Evolutionary conservation across 805 yeast genomes (phyloP).

Genomic region (Candida ascalaphidarum): DNA sequence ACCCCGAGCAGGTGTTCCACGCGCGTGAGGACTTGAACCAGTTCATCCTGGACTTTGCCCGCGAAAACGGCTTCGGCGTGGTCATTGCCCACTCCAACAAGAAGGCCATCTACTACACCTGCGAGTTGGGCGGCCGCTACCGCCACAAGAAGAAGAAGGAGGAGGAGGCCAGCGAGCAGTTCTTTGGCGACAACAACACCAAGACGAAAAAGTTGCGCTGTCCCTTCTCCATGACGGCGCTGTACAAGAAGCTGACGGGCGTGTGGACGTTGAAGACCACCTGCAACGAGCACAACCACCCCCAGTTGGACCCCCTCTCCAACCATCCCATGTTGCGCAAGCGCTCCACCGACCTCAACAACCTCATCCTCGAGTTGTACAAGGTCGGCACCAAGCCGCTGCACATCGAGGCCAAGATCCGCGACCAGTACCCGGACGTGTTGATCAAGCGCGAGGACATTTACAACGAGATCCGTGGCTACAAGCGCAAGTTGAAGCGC

Average conservation of each 20-base stretch:
- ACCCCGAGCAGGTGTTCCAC: slow-evolving; percentile 44
- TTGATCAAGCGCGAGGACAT: slow-evolving; percentile 50
- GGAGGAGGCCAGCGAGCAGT: slow-evolving; percentile 21
- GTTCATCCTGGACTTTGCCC: slow-evolving; percentile 46
- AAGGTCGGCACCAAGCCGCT: slow-evolving; percentile 49
- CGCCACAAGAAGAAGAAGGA: slow-evolving; percentile 37
- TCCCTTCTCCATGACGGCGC: slow-evolving; percentile 54
- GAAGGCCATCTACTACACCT: slow-evolving; percentile 51
- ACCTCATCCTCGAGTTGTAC: slow-evolving; percentile 42
- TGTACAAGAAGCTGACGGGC: slow-evolving; percentile 39
- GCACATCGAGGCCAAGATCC: slow-evolving; percentile 43
- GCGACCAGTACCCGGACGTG: slow-evolving; percentile 44
- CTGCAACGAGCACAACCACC: slow-evolving; percentile 51
- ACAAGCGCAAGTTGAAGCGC: slow-evolving; percentile 41
- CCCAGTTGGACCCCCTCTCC: slow-evolving; percentile 45
- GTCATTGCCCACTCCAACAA: slow-evolving; percentile 52
- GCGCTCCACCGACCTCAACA: slow-evolving; percentile 43
- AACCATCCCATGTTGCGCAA: slow-evolving; percentile 52
- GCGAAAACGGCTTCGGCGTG: slow-evolving; percentile 50
- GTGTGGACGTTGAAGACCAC: slow-evolving; percentile 47
- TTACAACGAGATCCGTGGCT: slow-evolving; percentile 48
- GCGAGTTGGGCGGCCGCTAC: slow-evolving; percentile 50
- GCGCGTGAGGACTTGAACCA: slow-evolving; percentile 42
- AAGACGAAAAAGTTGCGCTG: slow-evolving; percentile 46
- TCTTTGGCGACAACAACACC: slow-evolving; percentile 30